phyloP scores from a whole-genome alignment of 129 eudicot genomes.

The Escallonia rubra region DNA sequence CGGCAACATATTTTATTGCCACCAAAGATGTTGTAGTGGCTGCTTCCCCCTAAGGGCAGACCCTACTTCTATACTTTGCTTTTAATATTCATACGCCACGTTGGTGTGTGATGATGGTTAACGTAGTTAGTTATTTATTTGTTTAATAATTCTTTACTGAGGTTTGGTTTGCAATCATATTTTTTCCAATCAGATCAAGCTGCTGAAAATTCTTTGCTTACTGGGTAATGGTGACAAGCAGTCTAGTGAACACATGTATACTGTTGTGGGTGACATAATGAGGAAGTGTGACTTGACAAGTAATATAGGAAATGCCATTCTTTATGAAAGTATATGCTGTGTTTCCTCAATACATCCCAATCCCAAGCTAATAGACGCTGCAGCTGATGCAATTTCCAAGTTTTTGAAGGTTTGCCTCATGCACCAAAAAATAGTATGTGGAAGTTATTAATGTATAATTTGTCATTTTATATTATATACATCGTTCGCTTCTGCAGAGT shows the following conservation, averaged over 20 bases:
- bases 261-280: slow-evolving; percentile 87
- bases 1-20: no score
- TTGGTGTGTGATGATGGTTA: no score
- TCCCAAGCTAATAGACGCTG: slow-evolving; percentile 84
- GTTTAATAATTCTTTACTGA: neutral
- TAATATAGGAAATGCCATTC: slow-evolving; percentile 95
- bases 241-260: slow-evolving; percentile 94
- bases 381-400: slow-evolving; percentile 90
- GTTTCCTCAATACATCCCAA: slow-evolving; percentile 72
- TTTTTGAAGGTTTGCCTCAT: slow-evolving; percentile 63
- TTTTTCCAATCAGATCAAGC: slow-evolving; percentile 62
- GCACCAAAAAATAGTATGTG: neutral
- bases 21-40: no score
- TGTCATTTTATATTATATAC: neutral
- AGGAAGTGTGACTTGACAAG: slow-evolving; percentile 79
- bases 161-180: neutral
- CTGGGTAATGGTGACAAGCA: slow-evolving; percentile 93
- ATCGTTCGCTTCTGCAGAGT: slow-evolving; percentile 50
- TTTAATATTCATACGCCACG: no score
- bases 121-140: neutral
- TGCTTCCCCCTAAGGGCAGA: no score
- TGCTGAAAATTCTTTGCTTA: slow-evolving; percentile 74
- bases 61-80: no score
- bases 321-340: slow-evolving; percentile 93
- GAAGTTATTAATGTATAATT: neutral